phyloP scores from a whole-genome alignment of 1,139 yeast species.

The Nakaseomyces sp. region DNA sequence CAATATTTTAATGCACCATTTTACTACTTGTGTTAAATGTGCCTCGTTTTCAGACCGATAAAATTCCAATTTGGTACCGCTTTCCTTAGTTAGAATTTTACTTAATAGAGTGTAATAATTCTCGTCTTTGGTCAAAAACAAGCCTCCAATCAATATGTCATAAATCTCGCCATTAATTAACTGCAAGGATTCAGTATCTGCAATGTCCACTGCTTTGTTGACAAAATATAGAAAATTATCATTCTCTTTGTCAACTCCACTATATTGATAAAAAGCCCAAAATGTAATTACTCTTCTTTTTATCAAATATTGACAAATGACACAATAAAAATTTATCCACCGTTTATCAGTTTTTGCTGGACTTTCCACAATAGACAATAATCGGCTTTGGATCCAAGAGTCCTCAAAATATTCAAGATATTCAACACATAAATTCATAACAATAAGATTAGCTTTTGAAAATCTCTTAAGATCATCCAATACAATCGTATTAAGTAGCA shows the following conservation, averaged over 20 bases:
- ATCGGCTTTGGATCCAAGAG: neutral
- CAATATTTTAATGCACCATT: neutral
- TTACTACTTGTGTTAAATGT: neutral
- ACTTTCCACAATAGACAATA: neutral
- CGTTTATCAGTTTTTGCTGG: constrained; percentile 8
- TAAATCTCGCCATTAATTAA: constrained; percentile 20
- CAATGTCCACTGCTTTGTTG: constrained; percentile 12
- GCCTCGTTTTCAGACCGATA: neutral
- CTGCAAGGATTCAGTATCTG: constrained; percentile 22
- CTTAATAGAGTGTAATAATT: neutral
- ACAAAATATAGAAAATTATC: constrained; percentile 12
- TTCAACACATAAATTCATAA: neutral
- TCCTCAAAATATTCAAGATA: neutral
- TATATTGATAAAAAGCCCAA: constrained; percentile 28
- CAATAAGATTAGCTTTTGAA: neutral
- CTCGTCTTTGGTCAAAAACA: neutral
- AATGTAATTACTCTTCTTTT: constrained; percentile 20
- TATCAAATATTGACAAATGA: constrained; percentile 19
- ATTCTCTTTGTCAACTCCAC: constrained; percentile 14
- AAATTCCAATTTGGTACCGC: neutral
- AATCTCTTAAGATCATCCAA: neutral
- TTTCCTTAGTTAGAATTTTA: neutral
- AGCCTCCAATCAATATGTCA: neutral
- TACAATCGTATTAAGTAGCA: neutral
- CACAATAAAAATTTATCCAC: constrained; percentile 23